A percentile compares a stretch with the other conserved stretches of the same genome.
Evolutionary conservation across 1,284 basidiomycete species (phyloP).

Genomic region (Boletus chippewaensis): DNA sequence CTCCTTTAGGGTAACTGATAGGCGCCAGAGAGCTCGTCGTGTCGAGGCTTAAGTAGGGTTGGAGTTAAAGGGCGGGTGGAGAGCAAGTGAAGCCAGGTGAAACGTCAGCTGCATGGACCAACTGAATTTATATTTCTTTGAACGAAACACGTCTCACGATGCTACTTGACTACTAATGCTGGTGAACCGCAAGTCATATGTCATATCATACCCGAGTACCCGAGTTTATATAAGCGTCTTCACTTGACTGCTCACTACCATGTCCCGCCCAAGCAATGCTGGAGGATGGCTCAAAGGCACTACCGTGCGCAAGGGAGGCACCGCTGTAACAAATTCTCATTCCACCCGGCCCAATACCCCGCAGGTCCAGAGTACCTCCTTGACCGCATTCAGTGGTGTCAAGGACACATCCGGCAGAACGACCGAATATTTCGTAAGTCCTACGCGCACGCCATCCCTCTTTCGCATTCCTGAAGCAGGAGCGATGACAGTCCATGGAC

Average conservation of each 20-base stretch:
- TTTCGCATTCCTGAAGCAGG: conserved; percentile 7
- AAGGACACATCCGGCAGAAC: conserved; percentile 77
- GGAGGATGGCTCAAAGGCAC: conserved; percentile 64
- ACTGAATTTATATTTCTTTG: neutral
- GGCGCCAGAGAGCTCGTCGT: neutral
- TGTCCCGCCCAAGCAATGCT: conserved; percentile 28
- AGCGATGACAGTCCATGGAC: conserved; percentile 63
- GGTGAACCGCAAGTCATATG: no score
- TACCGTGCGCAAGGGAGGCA: conserved; percentile 59
- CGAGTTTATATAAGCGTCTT: conserved; percentile 16
- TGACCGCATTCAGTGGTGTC: conserved; percentile 68
- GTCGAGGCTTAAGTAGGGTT: neutral
- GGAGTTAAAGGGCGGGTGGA: neutral
- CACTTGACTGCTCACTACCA: neutral
- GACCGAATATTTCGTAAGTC: conserved; percentile 67
- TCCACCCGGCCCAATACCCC: conserved; percentile 57
- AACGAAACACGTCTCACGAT: conserved; percentile 10
- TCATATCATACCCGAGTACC: neutral
- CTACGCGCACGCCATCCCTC: neutral
- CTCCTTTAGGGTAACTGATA: neutral
- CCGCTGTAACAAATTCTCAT: conserved; percentile 39
- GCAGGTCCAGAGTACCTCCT: conserved; percentile 63
- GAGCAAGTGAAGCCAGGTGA: conserved; percentile 3
- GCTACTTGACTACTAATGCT: neutral
- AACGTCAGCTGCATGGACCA: neutral